Evolutionary conservation across 495 filamentous ascomycete species (phyloP), one percentile per base, ranked within the genome.

Genomic region (Terfezia boudieri): DNA sequence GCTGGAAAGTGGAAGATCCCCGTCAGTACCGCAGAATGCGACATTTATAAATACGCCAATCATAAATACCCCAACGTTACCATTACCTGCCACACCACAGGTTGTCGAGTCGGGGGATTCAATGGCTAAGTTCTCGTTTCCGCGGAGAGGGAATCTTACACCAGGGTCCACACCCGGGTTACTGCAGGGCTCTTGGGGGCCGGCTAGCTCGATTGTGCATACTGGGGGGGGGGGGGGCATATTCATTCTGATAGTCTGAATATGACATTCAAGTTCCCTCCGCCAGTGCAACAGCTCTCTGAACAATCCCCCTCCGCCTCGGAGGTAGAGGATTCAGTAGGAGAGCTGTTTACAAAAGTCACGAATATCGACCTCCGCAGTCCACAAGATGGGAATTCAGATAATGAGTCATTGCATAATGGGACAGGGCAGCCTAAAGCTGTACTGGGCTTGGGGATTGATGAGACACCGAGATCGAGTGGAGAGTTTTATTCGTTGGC

Each of bases 401-500:
- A 46, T 46, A 17, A 46, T 12, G 41, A 46, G 41, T 46, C 41
- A 4, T 12, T 46, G 41, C 12, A 14, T 2, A 46, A 17, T 17
- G 41, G 12, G 41, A 46, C 12, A 4, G 41, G 41, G 41, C 41
- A 46, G 17, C 41, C 12, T 46, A 46, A 46, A 17, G 12, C 12
- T 12, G 17, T 46, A 4, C 2, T 46, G 41, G 41, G 41, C 12
- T 7, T 46, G 41, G 41, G 41, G 41, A 46, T 46, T 57, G 71
- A 75, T 59, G 78, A 80, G 53, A 80, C 84, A 49, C 82, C 84
- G 23, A 71, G 92, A 62, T 94, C 86, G 60, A 96, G 92, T 65
- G 83, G 82, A 53, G 90, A 98, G 60, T 92, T 95, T 58, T 95
- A 92, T 65, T 87, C 87, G 4, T 69, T 85, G 57, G 93, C 90